Percentiles rank a stretch among this genome's conserved stretches.
Conservation (phyloP, 1,284 basidiomycete species). For the Boletus holoroseus region DNA sequence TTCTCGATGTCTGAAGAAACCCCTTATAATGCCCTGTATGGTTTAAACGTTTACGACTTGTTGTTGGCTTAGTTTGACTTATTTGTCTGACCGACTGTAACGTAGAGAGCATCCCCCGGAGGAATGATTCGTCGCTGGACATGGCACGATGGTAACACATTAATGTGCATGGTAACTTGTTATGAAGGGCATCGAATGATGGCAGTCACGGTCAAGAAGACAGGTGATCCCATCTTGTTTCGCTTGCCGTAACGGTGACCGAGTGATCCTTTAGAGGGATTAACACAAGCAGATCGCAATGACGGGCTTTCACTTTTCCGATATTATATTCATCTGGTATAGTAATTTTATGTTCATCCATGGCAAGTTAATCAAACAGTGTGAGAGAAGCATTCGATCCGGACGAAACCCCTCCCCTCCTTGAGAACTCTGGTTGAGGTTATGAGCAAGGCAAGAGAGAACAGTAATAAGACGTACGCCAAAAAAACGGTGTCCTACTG, state of each 20-base stretch:
- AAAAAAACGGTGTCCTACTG: too few relatives aligned
- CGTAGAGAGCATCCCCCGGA: constrained; percentile 8
- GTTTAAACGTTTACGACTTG: constrained; percentile 25
- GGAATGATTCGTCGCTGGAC: neutral
- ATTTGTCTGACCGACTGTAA: constrained; percentile 17
- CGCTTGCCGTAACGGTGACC: neutral
- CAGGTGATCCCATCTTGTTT: too few relatives aligned
- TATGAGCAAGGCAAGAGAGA: too few relatives aligned
- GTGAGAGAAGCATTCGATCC: too few relatives aligned
- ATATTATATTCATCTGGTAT: too few relatives aligned
- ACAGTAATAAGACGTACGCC: too few relatives aligned
- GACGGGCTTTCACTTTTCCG: neutral
- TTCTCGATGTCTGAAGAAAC: constrained; percentile 20
- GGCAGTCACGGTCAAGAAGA: neutral
- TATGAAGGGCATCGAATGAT: constrained; percentile 22
- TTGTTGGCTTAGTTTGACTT: constrained; percentile 24
- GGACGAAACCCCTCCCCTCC: too few relatives aligned
- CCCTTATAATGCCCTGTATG: constrained; percentile 7
- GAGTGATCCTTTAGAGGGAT: neutral
- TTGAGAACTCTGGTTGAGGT: too few relatives aligned
- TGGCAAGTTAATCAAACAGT: too few relatives aligned
- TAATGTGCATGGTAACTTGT: neutral
- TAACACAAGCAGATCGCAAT: neutral
- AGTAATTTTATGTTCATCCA: too few relatives aligned
- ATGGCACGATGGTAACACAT: neutral